Percentiles rank a stretch among this genome's conserved stretches.
Conservation (phyloP, 2,329 filamentous ascomycete genomes). For the Chalaropsis thielavioides region DNA sequence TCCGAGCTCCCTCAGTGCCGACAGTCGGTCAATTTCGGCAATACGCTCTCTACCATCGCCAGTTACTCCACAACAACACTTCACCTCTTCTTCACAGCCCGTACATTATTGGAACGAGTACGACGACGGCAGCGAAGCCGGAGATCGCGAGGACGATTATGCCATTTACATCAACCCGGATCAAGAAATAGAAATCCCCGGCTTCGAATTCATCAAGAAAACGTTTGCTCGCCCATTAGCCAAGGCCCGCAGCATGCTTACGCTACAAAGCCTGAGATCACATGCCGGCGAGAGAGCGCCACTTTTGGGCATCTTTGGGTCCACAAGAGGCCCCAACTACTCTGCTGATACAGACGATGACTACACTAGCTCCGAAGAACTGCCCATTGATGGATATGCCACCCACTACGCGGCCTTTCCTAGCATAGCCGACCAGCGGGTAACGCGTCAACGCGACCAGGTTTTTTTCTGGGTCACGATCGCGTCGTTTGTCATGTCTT, state of each 20-base stretch:
- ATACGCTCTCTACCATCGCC: background rate
- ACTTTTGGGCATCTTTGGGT: conserved; percentile 20
- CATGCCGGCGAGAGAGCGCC: conserved; percentile 23
- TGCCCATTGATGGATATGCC: conserved; percentile 36
- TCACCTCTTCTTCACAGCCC: background rate
- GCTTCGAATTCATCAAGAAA: conserved; percentile 44
- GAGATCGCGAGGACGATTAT: conserved; percentile 47
- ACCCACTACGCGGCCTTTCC: conserved; percentile 40
- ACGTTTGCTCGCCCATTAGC: conserved; percentile 36
- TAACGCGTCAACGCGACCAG: conserved; percentile 37
- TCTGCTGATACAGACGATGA: conserved; percentile 22
- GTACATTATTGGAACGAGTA: conserved; percentile 73
- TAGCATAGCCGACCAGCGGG: conserved; percentile 36
- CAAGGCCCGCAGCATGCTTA: conserved; percentile 39
- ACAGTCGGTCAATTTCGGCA: conserved; percentile 9
- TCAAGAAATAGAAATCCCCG: conserved; percentile 44
- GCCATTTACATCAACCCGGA: conserved; percentile 63
- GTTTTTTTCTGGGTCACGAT: conserved; percentile 41
- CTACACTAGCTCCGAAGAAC: conserved; percentile 40
- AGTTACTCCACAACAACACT: conserved; percentile 20
- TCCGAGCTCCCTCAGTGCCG: conserved; percentile 24
- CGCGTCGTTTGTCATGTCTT: conserved; percentile 42
- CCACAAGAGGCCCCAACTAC: background rate
- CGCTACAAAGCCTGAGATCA: conserved; percentile 6
- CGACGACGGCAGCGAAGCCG: conserved; percentile 60